Evolutionary conservation across 768 basidiomycete genomes (phyloP).

Genomic region (Butyriboletus loyo): DNA sequence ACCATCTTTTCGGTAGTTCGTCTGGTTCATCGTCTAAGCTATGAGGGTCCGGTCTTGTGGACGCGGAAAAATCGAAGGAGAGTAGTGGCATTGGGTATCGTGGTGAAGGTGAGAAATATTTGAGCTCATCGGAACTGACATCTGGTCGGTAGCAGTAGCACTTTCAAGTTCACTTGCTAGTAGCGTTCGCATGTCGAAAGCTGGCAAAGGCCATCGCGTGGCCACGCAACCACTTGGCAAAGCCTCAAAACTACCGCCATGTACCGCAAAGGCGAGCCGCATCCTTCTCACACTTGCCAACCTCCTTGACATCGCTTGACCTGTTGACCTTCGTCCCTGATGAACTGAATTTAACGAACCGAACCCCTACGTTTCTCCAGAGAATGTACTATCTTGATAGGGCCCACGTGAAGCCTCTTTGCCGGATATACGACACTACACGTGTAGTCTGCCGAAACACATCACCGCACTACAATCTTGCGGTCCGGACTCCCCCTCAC

Average conservation of each 20-base stretch:
- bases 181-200: no score
- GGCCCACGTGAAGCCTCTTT: no score
- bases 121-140: background rate
- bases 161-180: no score
- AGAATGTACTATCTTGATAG: background rate
- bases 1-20: constrained; percentile 46
- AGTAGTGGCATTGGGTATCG: constrained; percentile 27
- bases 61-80: constrained; percentile 24
- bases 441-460: background rate
- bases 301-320: background rate
- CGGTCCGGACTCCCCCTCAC: background rate
- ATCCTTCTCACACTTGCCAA: background rate
- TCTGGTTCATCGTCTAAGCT: constrained; percentile 33
- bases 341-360: background rate
- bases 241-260: no score
- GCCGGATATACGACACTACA: background rate
- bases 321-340: background rate
- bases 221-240: background rate
- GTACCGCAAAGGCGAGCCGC: background rate
- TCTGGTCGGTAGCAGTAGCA: background rate
- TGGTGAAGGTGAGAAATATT: background rate
- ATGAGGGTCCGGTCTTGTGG: constrained; percentile 11
- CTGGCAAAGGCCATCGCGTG: no score
- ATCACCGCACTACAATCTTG: background rate
- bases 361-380: background rate